These are phyloP conservation scores for Fusarium scirpi DNA, from an alignment of 2,329 filamentous ascomycete species.

Conservation along the genomic window DNA sequence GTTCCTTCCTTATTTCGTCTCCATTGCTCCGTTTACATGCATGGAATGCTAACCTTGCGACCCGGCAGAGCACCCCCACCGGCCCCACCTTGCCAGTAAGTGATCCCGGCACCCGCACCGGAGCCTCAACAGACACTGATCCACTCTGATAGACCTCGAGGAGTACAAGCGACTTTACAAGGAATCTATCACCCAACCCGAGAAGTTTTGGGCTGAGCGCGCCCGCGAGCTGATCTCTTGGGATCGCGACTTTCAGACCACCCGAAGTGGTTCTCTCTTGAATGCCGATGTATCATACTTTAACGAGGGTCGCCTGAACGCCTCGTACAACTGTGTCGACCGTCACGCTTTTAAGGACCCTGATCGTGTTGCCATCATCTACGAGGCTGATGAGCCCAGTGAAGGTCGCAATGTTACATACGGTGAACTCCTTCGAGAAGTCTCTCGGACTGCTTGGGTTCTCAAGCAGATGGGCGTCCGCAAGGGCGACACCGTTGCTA, in stretches of 20 bases:
- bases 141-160: slow-evolving; percentile 64
- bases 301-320: slow-evolving; percentile 91
- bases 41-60: slow-evolving; percentile 53
- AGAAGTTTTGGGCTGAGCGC: slow-evolving; percentile 88
- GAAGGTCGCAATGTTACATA: slow-evolving; percentile 94
- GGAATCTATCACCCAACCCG: slow-evolving; percentile 89
- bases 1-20: slow-evolving; percentile 25
- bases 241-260: slow-evolving; percentile 92
- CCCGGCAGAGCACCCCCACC: slow-evolving; percentile 73
- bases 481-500: slow-evolving; percentile 96
- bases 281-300: slow-evolving; percentile 95
- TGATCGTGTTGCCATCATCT: slow-evolving; percentile 94
- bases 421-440: slow-evolving; percentile 90
- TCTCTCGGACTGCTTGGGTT: slow-evolving; percentile 86
- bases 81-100: slow-evolving; percentile 75
- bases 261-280: slow-evolving; percentile 78
- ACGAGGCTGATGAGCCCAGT: slow-evolving; percentile 91
- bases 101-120: slow-evolving; percentile 42
- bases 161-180: slow-evolving; percentile 77
- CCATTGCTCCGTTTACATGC: slow-evolving; percentile 26
- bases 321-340: slow-evolving; percentile 97
- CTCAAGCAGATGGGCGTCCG: slow-evolving; percentile 95
- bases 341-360: slow-evolving; percentile 96
- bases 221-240: slow-evolving; percentile 92
- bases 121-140: slow-evolving; percentile 46